Base-by-base conservation (phyloP, 2,329 filamentous ascomycete species). In the Phyllosticta capitalensis region DNA sequence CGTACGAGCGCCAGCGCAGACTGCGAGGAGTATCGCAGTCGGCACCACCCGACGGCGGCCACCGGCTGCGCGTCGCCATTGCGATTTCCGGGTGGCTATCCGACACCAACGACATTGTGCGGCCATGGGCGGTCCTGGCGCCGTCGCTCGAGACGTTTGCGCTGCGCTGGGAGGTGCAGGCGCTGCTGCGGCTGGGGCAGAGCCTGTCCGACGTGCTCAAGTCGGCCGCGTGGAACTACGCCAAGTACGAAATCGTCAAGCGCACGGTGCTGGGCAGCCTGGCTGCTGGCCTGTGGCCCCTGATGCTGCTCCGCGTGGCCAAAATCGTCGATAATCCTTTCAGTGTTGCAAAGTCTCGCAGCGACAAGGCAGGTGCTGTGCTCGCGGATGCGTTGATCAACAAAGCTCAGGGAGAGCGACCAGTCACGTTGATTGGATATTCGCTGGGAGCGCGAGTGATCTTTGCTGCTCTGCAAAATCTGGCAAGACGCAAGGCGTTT, bases 381-480 rank as follows among this genome's bases (percentile, higher is more conserved):
- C 82, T 95, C 3, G 90, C 90, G 3, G 90, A 95, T 68, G 89
- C 89, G 0, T 75, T 95, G 54, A 87, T 91, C 65, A 92, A 90
- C 71, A 87, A 83, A 61, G 86, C 89, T 0, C 90, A 92, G 67
- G 90, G 90, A 45, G 88, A 94, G 70, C 79, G 90, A 14, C 87
- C 89, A 0, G 87, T 95, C 1, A 92, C 86, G 0, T 75, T 95
- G 1, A 79, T 95, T 20, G 90, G 90, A 0, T 95, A 92, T 71
- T 92, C 89, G 1, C 78, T 94, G 1, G 90, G 90, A 7, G 89
- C 90, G 3, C 81, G 88, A 24, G 83, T 94, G 12, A 90, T 96
- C 54, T 95, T 89, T 71, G 84, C 86, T 1, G 96, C 92, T 66
- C 79, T 96, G 2, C 83, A 86, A 67, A 83, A 79, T 9, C 81